Evolutionary conservation across 2,329 filamentous ascomycete species (phyloP).

Genomic region (Ascocoryne sarcoides): DNA sequence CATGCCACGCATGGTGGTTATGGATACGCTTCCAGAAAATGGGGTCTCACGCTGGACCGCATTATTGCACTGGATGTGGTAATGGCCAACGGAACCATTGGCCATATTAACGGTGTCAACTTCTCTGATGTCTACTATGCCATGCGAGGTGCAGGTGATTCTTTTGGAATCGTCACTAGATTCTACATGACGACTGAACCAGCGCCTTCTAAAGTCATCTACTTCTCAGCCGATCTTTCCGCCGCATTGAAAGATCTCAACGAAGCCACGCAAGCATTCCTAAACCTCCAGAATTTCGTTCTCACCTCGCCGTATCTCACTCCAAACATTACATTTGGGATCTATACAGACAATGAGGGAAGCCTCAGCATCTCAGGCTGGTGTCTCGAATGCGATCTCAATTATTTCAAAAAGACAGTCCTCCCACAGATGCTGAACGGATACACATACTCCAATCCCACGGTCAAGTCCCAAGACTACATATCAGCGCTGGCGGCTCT

Average conservation of each 20-base stretch:
- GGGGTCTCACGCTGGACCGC: constrained; percentile 43
- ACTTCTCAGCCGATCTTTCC: constrained; percentile 16
- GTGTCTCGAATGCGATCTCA: constrained; percentile 31
- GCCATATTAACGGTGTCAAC: constrained; percentile 19
- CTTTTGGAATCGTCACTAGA: constrained; percentile 29
- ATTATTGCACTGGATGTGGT: constrained; percentile 41
- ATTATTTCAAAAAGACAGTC: constrained; percentile 31
- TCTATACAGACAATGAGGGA: constrained; percentile 32
- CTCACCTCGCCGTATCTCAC: constrained; percentile 33
- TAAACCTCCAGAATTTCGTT: constrained; percentile 33
- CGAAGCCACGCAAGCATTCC: constrained; percentile 25
- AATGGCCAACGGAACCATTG: constrained; percentile 27
- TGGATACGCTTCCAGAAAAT: constrained; percentile 36
- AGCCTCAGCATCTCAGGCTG: constrained; percentile 31
- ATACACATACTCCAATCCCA: constrained; percentile 23
- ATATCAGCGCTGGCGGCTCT: constrained; percentile 28
- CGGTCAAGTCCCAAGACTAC: constrained; percentile 22
- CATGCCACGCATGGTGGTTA: constrained; percentile 40
- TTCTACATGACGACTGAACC: constrained; percentile 29
- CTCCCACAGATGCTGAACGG: constrained; percentile 32
- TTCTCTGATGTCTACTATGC: constrained; percentile 28
- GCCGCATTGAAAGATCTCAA: constrained; percentile 12
- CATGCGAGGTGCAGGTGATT: constrained; percentile 29
- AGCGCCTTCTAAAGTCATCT: constrained; percentile 25
- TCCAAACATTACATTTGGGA: constrained; percentile 33